Percentiles rank a stretch among this genome's conserved stretches.
Conservation (phyloP, 2,329 filamentous ascomycete genomes). For the Fusarium udum region DNA sequence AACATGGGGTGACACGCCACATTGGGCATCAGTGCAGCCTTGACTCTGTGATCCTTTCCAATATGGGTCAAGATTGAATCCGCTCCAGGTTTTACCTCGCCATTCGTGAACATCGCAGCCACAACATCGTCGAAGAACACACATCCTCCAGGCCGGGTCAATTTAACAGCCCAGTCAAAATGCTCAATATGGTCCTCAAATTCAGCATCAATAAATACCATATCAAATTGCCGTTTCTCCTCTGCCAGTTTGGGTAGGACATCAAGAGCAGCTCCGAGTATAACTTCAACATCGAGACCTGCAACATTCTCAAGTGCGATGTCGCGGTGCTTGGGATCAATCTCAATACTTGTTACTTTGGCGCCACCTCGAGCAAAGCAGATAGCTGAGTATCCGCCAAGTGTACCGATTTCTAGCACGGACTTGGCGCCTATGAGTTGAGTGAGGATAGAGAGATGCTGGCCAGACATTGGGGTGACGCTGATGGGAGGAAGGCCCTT, state of each 20-base stretch:
- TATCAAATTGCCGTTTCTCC: slow-evolving; percentile 56
- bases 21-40: slow-evolving; percentile 39
- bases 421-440: slow-evolving; percentile 48
- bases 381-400: slow-evolving; percentile 64
- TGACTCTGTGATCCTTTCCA: slow-evolving; percentile 38
- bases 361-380: slow-evolving; percentile 54
- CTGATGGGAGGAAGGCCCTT: slow-evolving; percentile 51
- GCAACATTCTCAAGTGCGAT: slow-evolving; percentile 57
- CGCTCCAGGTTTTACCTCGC: neutral
- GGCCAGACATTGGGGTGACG: slow-evolving; percentile 49
- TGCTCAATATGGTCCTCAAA: slow-evolving; percentile 60
- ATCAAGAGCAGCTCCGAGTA: slow-evolving; percentile 56
- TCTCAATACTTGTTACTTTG: slow-evolving; percentile 61
- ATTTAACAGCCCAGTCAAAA: slow-evolving; percentile 55
- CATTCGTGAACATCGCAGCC: slow-evolving; percentile 1
- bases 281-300: slow-evolving; percentile 55
- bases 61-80: slow-evolving; percentile 36
- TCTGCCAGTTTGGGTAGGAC: slow-evolving; percentile 49
- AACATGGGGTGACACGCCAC: neutral
- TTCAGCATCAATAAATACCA: slow-evolving; percentile 64
- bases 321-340: slow-evolving; percentile 55
- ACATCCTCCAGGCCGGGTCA: slow-evolving; percentile 52
- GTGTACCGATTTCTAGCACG: slow-evolving; percentile 64
- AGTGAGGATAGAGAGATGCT: slow-evolving; percentile 52
- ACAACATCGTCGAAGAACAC: slow-evolving; percentile 64